Percentiles rank a stretch among this genome's conserved stretches.
These are phyloP conservation scores for Lecanicillium sp. DNA, from an alignment of 2,329 filamentous ascomycete species.

Conservation along the genomic window DNA sequence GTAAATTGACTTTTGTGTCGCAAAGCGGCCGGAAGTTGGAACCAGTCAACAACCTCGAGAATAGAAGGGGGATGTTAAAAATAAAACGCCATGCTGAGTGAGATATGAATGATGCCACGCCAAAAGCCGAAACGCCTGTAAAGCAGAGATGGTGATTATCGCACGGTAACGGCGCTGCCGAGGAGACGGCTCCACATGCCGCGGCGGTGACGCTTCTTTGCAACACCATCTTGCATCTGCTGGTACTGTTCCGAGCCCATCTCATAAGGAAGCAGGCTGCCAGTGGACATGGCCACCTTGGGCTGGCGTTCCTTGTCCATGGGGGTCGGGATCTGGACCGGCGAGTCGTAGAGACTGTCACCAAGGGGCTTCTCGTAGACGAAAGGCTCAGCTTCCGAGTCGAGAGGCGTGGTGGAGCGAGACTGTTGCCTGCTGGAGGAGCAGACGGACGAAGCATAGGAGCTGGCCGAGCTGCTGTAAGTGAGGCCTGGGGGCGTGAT, in stretches of 20 bases:
- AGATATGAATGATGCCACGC: not conserved
- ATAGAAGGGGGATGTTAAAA: not conserved
- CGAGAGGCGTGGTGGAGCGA: constrained; percentile 45
- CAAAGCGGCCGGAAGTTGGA: constrained; percentile 1
- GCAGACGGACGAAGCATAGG: constrained; percentile 39
- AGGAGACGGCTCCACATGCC: constrained; percentile 49
- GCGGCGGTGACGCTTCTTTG: constrained; percentile 42
- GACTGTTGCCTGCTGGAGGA: constrained; percentile 40
- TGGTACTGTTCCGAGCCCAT: constrained; percentile 45
- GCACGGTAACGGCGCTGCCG: constrained; percentile 33
- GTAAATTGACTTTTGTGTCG: no score
- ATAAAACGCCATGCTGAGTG: constrained; percentile 7
- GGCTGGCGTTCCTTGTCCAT: constrained; percentile 29
- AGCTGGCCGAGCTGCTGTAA: constrained; percentile 41
- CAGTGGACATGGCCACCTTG: constrained; percentile 23
- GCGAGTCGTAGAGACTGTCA: constrained; percentile 41
- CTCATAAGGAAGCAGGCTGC: constrained; percentile 44
- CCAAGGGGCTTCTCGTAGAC: constrained; percentile 25
- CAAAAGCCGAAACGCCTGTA: not conserved
- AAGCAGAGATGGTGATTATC: constrained; percentile 17
- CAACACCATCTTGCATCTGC: constrained; percentile 37
- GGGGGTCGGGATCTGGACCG: constrained; percentile 32
- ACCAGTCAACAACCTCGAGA: constrained; percentile 5
- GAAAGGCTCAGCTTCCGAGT: constrained; percentile 35
- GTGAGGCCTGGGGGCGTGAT: constrained; percentile 40